Percentiles rank a stretch among this genome's conserved stretches.
phyloP scores from a whole-genome alignment of 768 basidiomycete species.

The Suillus plorans region DNA sequence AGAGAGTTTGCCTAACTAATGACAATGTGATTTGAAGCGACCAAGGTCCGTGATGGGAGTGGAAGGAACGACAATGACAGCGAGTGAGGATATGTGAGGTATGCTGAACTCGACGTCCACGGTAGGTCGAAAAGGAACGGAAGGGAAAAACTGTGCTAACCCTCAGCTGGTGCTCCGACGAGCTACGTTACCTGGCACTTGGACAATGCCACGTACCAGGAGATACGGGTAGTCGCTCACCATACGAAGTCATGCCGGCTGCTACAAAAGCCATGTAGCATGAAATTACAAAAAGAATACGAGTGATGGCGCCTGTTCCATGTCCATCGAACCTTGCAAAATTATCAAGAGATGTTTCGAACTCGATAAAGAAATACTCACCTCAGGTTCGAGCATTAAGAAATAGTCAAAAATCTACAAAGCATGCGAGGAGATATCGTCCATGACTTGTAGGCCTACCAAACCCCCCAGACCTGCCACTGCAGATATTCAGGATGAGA shows the following conservation, averaged over 20 bases:
- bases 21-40: too few species aligned
- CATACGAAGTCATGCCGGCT: constrained; percentile 8
- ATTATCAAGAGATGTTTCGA: background rate
- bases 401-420: background rate
- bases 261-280: constrained; percentile 7
- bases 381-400: background rate
- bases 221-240: background rate
- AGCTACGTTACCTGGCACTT: too few species aligned
- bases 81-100: too few species aligned
- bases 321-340: constrained; percentile 1
- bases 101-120: too few species aligned
- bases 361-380: background rate
- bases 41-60: too few species aligned
- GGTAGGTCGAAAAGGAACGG: too few species aligned
- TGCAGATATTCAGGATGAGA: background rate
- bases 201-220: too few species aligned
- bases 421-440: background rate
- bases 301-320: background rate
- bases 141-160: too few species aligned
- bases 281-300: constrained; percentile 3
- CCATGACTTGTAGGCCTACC: background rate
- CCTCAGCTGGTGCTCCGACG: too few species aligned
- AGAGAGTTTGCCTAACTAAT: too few species aligned
- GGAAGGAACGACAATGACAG: too few species aligned
- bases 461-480: background rate